Evolutionary conservation across 75 land plant genomes (phyloP).

Genomic region (Adiantum capillusveneris): DNA sequence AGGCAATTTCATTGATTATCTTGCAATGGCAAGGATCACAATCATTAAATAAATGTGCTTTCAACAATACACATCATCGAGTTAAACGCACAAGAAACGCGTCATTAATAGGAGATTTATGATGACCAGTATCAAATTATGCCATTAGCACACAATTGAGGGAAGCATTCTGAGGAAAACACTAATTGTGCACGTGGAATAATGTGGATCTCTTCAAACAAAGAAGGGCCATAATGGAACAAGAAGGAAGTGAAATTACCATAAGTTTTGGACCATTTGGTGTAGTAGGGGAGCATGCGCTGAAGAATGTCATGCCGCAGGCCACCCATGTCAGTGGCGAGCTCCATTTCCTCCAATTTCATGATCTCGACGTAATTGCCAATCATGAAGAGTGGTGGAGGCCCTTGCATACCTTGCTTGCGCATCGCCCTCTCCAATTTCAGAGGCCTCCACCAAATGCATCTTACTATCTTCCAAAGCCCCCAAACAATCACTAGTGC

Average conservation of each 20-base stretch:
- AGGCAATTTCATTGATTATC: no score
- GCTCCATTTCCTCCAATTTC: conserved; percentile 8
- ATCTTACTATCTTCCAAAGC: not conserved
- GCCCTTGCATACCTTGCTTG: conserved; percentile 56
- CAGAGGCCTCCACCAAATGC: conserved; percentile 27
- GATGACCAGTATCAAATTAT: not conserved
- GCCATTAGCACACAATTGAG: no score
- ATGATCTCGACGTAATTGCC: conserved; percentile 46
- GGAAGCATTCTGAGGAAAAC: no score
- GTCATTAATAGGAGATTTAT: not conserved
- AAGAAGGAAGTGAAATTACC: conserved; percentile 29
- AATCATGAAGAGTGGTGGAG: conserved; percentile 44
- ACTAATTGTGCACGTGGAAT: not conserved
- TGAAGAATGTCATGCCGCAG: conserved; percentile 69
- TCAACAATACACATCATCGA: no score
- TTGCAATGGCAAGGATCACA: no score
- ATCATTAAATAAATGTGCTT: no score
- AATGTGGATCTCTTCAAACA: not conserved
- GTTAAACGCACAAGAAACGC: not conserved
- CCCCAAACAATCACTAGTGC: no score
- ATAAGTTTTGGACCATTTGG: conserved; percentile 70
- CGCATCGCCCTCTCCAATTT: conserved; percentile 19
- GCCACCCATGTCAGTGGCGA: conserved; percentile 17
- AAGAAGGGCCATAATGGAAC: no score
- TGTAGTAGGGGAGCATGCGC: conserved; percentile 64